Base-by-base conservation (phyloP, 1,139 yeast species). In the Saccharomyces uvarum region DNA sequence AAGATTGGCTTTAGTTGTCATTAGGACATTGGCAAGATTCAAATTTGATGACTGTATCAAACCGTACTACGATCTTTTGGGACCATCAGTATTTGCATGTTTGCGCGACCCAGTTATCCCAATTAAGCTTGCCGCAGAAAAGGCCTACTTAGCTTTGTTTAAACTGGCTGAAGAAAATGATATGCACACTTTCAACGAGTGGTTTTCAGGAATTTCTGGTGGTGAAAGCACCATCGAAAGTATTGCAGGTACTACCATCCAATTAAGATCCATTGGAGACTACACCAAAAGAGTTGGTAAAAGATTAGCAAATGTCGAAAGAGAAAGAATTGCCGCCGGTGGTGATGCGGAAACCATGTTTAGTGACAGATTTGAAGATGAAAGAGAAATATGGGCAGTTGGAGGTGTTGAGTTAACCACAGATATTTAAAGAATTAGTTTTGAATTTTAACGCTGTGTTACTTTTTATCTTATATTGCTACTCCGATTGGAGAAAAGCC, bases 101-200 rank as follows among this genome's bases (percentile, higher is more conserved):
- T 86, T 93, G 48, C 80, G 99, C 61, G 97, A 91, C 64, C 78
- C 84, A 14, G 76, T 88, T 50, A 88, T 93, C 64, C 98, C 99
- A 3, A 86, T 93, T 62, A 90, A 90, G 66, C 77, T 93, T 59
- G 97, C 98, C 0, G 96, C 97, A 3, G 99, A 93, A 70, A 89
- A 89, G 75, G 91, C 96, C 0, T 91, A 80, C 69, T 71, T 91
- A 63, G 82, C 90, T 1, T 71, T 89, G 21, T 84, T 90, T 69
- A 76, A 79, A 54, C 75, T 91, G 60, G 84, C 88, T 28, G 90
- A 86, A 47, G 93, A 88, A 57, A 79, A 74, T n/a, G 76, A 77
- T n/a, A 73, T 80, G 72, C 70, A 61, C 0, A 67, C 71, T 28
- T 88, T 88, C 73, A 79, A 79, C 52, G 63, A 67, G 13, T 93